Conservation (phyloP, 192 early-diverging fungal species). For the Coemansia sp. region DNA sequence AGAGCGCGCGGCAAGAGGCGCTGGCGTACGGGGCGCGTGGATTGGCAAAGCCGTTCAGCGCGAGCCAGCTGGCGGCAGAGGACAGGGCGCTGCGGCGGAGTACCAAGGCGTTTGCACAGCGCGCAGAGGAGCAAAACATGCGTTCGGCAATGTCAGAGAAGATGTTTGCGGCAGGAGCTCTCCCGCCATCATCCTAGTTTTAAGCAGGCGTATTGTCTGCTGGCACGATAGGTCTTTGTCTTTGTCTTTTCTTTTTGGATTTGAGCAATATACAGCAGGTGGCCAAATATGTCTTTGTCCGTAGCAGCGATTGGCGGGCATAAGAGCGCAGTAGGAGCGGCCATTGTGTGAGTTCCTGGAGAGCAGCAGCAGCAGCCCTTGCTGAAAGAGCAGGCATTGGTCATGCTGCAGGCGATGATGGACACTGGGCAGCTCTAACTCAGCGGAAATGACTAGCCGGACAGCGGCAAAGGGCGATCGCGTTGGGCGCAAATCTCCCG, state of each 20-base stretch:
- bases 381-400: slow-evolving; percentile 5
- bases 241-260: slow-evolving; percentile 5
- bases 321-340: slow-evolving; percentile 2
- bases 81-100: slow-evolving; percentile 26
- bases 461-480: neutral
- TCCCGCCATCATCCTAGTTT: neutral
- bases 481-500: neutral
- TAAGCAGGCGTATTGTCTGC: neutral
- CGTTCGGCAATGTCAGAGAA: slow-evolving; percentile 30
- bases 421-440: neutral
- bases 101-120: slow-evolving; percentile 19
- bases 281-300: neutral
- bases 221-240: neutral
- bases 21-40: slow-evolving; percentile 45
- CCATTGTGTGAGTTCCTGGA: neutral
- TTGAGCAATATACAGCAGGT: slow-evolving; percentile 7
- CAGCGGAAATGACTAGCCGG: neutral
- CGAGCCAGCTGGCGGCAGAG: slow-evolving; percentile 29
- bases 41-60: slow-evolving; percentile 51
- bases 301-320: neutral
- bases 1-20: slow-evolving; percentile 63
- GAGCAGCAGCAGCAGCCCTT: neutral
- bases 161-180: slow-evolving; percentile 32
- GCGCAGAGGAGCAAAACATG: slow-evolving; percentile 36
- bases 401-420: neutral